phyloP scores from a whole-genome alignment of 768 basidiomycete species.

The Mycena vulgaris region DNA sequence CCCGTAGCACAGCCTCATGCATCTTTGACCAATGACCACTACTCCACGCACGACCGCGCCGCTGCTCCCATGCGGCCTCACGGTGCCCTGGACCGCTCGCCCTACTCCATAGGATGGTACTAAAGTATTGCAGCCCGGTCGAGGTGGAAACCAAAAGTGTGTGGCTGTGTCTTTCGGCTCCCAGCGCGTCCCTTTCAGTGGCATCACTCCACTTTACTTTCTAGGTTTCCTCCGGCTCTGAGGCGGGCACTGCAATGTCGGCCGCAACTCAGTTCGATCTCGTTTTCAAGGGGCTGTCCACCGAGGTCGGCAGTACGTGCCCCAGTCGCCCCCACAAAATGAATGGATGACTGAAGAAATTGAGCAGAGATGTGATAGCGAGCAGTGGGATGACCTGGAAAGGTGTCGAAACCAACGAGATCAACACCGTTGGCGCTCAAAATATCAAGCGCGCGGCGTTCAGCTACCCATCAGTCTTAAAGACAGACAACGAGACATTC shows the following conservation, averaged over 20 bases:
- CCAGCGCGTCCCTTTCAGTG: too few species aligned
- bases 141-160: conserved; percentile 12
- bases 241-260: conserved; percentile 52
- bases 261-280: conserved; percentile 90
- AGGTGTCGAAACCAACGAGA: conserved; percentile 75
- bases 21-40: too few species aligned
- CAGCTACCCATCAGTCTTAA: conserved; percentile 90
- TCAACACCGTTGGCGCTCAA: conserved; percentile 73
- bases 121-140: conserved; percentile 13
- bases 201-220: conserved; percentile 24
- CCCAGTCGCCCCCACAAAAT: not conserved
- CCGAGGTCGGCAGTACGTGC: conserved; percentile 87
- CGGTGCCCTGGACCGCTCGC: too few species aligned
- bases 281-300: conserved; percentile 81
- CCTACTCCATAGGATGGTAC: conserved; percentile 21
- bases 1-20: too few species aligned
- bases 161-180: too few species aligned
- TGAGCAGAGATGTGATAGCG: conserved; percentile 91
- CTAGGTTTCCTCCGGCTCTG: conserved; percentile 14
- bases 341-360: conserved; percentile 26
- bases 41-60: too few species aligned
- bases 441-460: conserved; percentile 94
- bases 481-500: conserved; percentile 85
- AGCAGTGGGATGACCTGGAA: conserved; percentile 96
- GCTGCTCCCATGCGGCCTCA: too few species aligned